phyloP scores from a whole-genome alignment of 306 rosid species.

The Cicer pinnatifidum region DNA sequence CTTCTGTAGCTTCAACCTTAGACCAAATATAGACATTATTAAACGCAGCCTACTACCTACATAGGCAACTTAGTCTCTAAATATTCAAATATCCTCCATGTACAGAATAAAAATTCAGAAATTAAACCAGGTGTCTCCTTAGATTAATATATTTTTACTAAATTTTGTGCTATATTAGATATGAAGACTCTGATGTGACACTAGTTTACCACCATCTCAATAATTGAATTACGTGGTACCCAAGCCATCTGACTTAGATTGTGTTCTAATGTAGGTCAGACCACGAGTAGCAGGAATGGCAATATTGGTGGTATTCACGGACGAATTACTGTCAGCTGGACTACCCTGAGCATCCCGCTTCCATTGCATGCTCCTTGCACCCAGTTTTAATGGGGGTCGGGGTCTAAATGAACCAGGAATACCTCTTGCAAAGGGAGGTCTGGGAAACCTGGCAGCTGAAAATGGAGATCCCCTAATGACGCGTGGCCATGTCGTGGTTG shows the following conservation, averaged over 20 bases:
- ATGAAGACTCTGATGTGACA: conserved; percentile 22
- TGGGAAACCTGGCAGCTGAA: conserved; percentile 67
- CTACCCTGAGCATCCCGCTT: conserved; percentile 75
- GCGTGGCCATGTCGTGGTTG: conserved; percentile 70
- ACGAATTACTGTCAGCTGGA: conserved; percentile 55
- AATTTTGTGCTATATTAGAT: neutral
- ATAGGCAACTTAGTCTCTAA: conserved; percentile 38
- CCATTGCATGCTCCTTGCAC: conserved; percentile 94
- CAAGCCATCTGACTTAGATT: conserved; percentile 68
- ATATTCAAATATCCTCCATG: conserved; percentile 52
- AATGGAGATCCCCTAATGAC: conserved; percentile 60
- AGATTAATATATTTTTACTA: conserved; percentile 1
- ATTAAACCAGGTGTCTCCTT: conserved; percentile 35
- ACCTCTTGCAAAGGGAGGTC: conserved; percentile 78
- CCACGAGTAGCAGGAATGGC: conserved; percentile 62
- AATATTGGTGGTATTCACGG: conserved; percentile 43
- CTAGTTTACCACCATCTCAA: conserved; percentile 1
- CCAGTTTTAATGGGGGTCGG: conserved; percentile 67
- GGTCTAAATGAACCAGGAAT: conserved; percentile 70
- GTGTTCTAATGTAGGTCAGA: conserved; percentile 86
- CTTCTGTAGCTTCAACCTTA: conserved; percentile 36
- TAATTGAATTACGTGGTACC: conserved; percentile 50
- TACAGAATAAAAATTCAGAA: conserved; percentile 51
- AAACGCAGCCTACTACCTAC: conserved; percentile 37
- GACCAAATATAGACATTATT: conserved; percentile 21